phyloP scores from a whole-genome alignment of 2,329 filamentous ascomycete species.

The Sclerotinia minor region DNA sequence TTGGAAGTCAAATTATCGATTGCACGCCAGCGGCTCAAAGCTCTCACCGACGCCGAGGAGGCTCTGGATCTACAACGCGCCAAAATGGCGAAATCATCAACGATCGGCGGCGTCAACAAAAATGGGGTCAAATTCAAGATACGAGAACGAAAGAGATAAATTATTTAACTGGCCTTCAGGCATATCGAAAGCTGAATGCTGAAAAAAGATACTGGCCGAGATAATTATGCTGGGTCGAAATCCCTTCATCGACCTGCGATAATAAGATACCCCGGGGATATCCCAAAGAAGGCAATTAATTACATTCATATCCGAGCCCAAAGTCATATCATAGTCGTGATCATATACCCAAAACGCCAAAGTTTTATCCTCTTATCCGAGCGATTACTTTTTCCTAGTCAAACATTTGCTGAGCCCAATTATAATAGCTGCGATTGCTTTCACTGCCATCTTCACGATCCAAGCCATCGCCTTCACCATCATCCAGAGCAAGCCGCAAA shows the following conservation, averaged over 20 bases:
- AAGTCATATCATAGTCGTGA: conserved; percentile 23
- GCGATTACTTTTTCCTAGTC: conserved; percentile 44
- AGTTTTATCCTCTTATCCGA: conserved; percentile 30
- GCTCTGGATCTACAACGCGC: conserved; percentile 59
- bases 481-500: conserved; percentile 54
- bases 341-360: conserved; percentile 23
- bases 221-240: conserved; percentile 11
- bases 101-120: conserved; percentile 59
- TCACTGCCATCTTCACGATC: conserved; percentile 57
- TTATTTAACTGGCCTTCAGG: conserved; percentile 35
- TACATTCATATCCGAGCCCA: conserved; percentile 15
- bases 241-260: conserved; percentile 23
- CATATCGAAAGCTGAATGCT: conserved; percentile 38
- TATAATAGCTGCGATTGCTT: conserved; percentile 53
- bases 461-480: conserved; percentile 60
- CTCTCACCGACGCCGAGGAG: conserved; percentile 56
- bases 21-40: conserved; percentile 55
- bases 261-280: conserved; percentile 23
- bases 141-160: conserved; percentile 57
- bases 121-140: conserved; percentile 63
- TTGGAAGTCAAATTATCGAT: conserved; percentile 52
- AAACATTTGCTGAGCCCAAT: conserved; percentile 54
- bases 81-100: conserved; percentile 65
- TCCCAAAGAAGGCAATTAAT: conserved; percentile 19
- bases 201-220: conserved; percentile 27